A percentile compares a stretch with the other conserved stretches of the same genome.
These are phyloP conservation scores for Macrolepiota dolichaula DNA, from an alignment of 768 basidiomycete genomes.

Conservation along the genomic window DNA sequence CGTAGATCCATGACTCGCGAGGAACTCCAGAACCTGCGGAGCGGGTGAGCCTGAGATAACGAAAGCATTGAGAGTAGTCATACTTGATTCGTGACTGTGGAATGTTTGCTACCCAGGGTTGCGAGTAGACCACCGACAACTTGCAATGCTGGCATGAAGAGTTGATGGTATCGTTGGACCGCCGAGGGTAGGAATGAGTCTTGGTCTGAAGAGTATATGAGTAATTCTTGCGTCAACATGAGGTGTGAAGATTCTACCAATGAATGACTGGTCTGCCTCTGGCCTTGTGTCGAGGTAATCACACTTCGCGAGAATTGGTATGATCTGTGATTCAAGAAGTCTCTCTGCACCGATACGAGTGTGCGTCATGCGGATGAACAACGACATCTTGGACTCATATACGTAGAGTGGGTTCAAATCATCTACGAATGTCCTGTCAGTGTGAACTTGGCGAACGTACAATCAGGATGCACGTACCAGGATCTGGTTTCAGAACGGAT, in stretches of 20 bases:
- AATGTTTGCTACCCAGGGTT: slow-evolving; percentile 68
- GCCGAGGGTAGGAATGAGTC: slow-evolving; percentile 88
- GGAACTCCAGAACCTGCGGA: slow-evolving; percentile 70
- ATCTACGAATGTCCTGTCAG: slow-evolving; percentile 41
- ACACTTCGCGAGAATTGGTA: slow-evolving; percentile 75
- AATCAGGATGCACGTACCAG: slow-evolving; percentile 51
- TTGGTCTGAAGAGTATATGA: slow-evolving; percentile 45
- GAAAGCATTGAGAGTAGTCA: slow-evolving; percentile 10
- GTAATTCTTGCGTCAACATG: background rate
- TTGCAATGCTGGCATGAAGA: slow-evolving; percentile 85
- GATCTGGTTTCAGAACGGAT: slow-evolving; percentile 82
- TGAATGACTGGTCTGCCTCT: slow-evolving; percentile 76
- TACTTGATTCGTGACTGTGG: slow-evolving; percentile 69
- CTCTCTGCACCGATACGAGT: slow-evolving; percentile 82
- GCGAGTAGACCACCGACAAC: slow-evolving; percentile 74
- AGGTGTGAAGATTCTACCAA: slow-evolving; percentile 44
- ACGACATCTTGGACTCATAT: slow-evolving; percentile 91
- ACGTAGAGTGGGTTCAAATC: slow-evolving; percentile 90
- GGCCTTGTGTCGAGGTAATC: slow-evolving; percentile 87
- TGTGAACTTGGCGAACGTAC: background rate
- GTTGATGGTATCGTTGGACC: slow-evolving; percentile 86
- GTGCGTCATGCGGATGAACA: slow-evolving; percentile 83
- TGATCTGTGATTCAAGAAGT: slow-evolving; percentile 71
- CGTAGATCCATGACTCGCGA: slow-evolving; percentile 80
- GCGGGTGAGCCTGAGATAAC: background rate